A percentile compares a stretch with the other conserved stretches of the same genome.
phyloP scores from a whole-genome alignment of 805 yeast species.

The Myxozyma sirexii region DNA sequence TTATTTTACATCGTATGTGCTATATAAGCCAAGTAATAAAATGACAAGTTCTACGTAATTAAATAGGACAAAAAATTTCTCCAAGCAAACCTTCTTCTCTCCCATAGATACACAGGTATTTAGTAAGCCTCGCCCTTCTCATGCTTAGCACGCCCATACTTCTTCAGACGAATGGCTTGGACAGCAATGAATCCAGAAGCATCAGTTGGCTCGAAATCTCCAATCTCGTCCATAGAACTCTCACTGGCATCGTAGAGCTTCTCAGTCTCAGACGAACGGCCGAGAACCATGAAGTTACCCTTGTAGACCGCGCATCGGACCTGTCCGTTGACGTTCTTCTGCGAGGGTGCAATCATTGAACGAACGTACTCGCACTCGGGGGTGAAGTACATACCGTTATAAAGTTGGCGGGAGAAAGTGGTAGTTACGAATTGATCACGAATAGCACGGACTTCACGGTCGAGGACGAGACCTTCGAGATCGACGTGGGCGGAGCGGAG shows the following conservation, averaged over 20 bases:
- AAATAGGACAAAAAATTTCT: background rate
- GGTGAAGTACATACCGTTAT: conserved; percentile 97
- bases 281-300: conserved; percentile 81
- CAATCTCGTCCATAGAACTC: conserved; percentile 98
- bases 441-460: conserved; percentile 95
- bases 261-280: conserved; percentile 94
- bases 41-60: too few species aligned
- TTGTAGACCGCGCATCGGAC: conserved; percentile 94
- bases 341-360: conserved; percentile 92
- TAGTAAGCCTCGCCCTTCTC: conserved; percentile 61
- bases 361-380: conserved; percentile 98
- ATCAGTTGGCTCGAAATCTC: conserved; percentile 96
- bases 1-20: background rate
- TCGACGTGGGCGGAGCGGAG: conserved; percentile 94
- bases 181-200: conserved; percentile 97
- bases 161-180: conserved; percentile 97
- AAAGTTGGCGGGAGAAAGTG: conserved; percentile 82
- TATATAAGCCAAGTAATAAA: background rate
- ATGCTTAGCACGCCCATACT: conserved; percentile 94
- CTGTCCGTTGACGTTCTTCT: conserved; percentile 91
- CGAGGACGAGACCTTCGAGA: conserved; percentile 93
- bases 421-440: conserved; percentile 97
- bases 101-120: background rate
- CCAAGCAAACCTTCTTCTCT: too few species aligned
- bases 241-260: conserved; percentile 97